These are phyloP conservation scores for Phytophthora colocasiae DNA, from an alignment of 352 stramenopile genomes.

Conservation along the genomic window DNA sequence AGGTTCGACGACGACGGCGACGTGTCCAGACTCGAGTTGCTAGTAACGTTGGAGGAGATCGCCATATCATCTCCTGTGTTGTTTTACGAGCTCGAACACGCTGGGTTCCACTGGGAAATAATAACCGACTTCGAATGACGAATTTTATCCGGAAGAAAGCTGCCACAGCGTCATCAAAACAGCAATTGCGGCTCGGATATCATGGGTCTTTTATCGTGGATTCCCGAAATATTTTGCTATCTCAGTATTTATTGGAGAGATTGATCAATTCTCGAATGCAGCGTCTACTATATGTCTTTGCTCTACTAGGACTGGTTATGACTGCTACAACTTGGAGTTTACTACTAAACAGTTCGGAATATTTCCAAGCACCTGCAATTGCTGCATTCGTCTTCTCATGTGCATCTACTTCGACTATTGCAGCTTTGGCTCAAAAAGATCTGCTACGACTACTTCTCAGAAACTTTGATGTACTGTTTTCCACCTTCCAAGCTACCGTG, in stretches of 20 bases:
- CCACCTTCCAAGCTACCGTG: constrained; percentile 15
- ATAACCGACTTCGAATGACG: constrained; percentile 10
- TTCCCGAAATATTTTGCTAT: constrained; percentile 6
- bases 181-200: constrained; percentile 19
- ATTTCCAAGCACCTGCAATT: not conserved
- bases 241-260: not conserved
- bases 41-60: constrained; percentile 5
- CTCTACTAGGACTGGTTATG: constrained; percentile 4
- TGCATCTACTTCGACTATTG: constrained; percentile 4
- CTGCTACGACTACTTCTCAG: constrained; percentile 22
- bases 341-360: not conserved
- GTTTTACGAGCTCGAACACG: constrained; percentile 29
- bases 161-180: not conserved
- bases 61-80: constrained; percentile 33
- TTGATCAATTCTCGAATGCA: not conserved
- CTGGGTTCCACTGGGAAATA: not conserved
- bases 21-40: not conserved
- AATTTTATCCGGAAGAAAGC: constrained; percentile 7
- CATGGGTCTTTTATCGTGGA: constrained; percentile 26
- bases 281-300: not conserved
- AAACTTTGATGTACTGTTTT: constrained; percentile 42
- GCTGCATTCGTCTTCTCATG: constrained; percentile 1
- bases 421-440: constrained; percentile 22
- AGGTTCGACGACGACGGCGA: not conserved
- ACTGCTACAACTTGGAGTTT: constrained; percentile 14